Evolutionary conservation across 371 early-diverging fungal genomes (phyloP).

Genomic region (Haplosporangium sp.): DNA sequence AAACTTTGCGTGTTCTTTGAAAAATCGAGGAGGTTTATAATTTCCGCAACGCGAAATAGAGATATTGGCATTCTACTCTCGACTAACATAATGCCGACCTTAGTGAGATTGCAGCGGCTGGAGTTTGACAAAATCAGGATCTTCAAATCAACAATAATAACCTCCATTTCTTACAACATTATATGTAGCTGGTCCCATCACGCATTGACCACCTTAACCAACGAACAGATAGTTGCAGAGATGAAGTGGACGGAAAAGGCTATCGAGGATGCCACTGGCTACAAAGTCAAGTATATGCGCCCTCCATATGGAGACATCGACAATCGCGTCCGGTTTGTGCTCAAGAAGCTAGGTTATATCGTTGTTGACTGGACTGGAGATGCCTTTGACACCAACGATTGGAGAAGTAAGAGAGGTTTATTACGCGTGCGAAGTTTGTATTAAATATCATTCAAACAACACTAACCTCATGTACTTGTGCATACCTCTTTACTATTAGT

Average conservation of each 20-base stretch:
- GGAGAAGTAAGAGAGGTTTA: constrained; percentile 39
- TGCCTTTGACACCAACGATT: constrained; percentile 51
- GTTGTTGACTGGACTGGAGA: constrained; percentile 57
- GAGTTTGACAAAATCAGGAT: not conserved
- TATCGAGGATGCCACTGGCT: constrained; percentile 63
- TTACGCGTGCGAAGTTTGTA: not conserved
- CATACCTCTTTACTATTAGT: constrained; percentile 12
- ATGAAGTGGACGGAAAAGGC: constrained; percentile 74
- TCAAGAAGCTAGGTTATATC: constrained; percentile 63
- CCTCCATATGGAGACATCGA: constrained; percentile 71
- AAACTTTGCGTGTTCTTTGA: not conserved
- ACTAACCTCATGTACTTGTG: no score
- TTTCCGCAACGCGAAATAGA: not conserved
- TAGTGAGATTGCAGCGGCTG: not conserved
- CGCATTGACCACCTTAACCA: constrained; percentile 75
- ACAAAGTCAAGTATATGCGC: constrained; percentile 54
- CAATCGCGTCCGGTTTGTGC: constrained; percentile 71
- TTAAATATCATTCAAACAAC: not conserved
- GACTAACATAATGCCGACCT: not conserved
- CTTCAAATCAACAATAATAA: not conserved
- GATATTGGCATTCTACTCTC: not conserved
- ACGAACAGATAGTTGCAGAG: constrained; percentile 79
- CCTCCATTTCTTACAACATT: no score
- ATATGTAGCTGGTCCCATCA: constrained; percentile 76
- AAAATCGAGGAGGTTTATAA: not conserved